Percentiles rank a stretch among this genome's conserved stretches.
phyloP scores from a whole-genome alignment of 1,284 basidiomycete genomes.

The Cryptococcus deneoformans region DNA sequence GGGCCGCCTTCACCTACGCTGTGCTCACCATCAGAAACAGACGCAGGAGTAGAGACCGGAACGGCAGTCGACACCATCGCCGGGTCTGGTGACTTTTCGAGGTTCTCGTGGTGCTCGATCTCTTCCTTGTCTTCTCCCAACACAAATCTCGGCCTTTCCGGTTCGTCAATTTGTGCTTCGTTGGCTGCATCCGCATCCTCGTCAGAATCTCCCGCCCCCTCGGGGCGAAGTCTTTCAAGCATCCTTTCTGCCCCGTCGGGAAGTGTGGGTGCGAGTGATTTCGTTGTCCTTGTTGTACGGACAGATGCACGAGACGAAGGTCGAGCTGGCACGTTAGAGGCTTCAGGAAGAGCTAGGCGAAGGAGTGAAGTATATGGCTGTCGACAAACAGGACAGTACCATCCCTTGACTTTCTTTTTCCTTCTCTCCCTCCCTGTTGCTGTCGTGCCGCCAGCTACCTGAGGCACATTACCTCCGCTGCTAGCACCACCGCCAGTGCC shows the following conservation, averaged over 20 bases:
- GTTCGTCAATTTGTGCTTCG: not conserved
- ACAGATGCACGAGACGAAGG: conserved; percentile 19
- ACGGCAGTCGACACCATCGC: too few relatives aligned
- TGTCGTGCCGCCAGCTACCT: conserved; percentile 40
- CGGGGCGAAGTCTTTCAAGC: conserved; percentile 39
- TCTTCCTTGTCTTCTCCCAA: conserved; percentile 6
- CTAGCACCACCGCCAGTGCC: conserved; percentile 18
- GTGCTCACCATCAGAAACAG: not conserved
- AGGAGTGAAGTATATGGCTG: conserved; percentile 87
- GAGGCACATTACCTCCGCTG: conserved; percentile 36
- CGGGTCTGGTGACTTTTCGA: too few relatives aligned
- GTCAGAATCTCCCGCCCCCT: conserved; percentile 17
- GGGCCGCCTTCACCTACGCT: conserved; percentile 1
- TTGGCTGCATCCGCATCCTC: conserved; percentile 18
- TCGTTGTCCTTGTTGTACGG: conserved; percentile 23
- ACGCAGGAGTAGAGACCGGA: too few relatives aligned
- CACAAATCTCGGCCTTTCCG: conserved; percentile 23
- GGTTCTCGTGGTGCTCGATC: conserved; percentile 10
- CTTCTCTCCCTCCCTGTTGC: conserved; percentile 53
- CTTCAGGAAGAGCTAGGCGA: conserved; percentile 71
- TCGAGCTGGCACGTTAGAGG: conserved; percentile 40
- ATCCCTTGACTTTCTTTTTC: conserved; percentile 87
- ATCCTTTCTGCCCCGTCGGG: conserved; percentile 49
- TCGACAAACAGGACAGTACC: conserved; percentile 90
- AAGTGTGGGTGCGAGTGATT: conserved; percentile 42